These are phyloP conservation scores for Climacium dendroides DNA, from an alignment of 225 moss, liverwort and hornwort genomes.

Conservation along the genomic window DNA sequence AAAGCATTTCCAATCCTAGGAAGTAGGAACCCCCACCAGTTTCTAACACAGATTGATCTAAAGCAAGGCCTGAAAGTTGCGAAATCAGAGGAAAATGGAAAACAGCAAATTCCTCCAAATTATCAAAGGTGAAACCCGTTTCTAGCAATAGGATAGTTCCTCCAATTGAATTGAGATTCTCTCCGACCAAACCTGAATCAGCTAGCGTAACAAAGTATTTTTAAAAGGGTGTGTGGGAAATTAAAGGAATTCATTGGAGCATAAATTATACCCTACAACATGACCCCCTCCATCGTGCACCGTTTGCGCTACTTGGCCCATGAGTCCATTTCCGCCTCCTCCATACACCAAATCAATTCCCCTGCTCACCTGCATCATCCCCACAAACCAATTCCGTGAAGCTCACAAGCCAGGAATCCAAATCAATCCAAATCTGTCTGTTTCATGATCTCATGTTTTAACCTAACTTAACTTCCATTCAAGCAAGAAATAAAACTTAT, in stretches of 20 bases:
- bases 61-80: neutral
- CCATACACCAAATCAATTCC: constrained; percentile 85
- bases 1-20: neutral
- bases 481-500: neutral
- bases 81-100: neutral
- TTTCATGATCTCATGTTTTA: neutral
- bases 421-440: neutral
- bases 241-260: neutral
- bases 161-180: neutral
- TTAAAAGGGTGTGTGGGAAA: neutral
- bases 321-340: constrained; percentile 72
- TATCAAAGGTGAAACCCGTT: neutral
- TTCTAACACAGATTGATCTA: neutral
- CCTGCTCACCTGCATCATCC: constrained; percentile 48
- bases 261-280: constrained; percentile 52
- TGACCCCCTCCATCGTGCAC: constrained; percentile 77
- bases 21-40: neutral
- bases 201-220: too few species aligned
- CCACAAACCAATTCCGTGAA: neutral
- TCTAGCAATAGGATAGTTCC: neutral
- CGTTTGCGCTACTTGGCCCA: constrained; percentile 75
- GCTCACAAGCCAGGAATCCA: neutral
- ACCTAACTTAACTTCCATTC: neutral
- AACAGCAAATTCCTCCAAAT: neutral
- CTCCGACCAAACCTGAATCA: neutral